phyloP scores from a whole-genome alignment of 768 basidiomycete genomes.

The Suillus bovinus region DNA sequence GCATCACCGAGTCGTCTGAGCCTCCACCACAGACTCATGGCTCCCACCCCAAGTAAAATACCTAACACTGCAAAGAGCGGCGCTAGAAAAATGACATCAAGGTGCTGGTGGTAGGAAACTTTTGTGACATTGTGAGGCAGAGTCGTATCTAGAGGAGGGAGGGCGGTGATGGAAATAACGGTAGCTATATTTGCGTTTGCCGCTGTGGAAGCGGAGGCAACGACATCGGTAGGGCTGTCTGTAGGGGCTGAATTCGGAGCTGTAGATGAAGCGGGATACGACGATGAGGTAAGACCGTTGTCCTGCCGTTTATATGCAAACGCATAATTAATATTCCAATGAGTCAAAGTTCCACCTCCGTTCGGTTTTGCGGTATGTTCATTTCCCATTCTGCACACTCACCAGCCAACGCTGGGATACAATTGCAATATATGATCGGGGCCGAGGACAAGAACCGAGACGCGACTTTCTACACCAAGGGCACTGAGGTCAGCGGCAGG shows the following conservation, averaged over 20 bases:
- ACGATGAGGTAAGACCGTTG: background rate
- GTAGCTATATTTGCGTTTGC: constrained; percentile 11
- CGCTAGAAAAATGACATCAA: constrained; percentile 28
- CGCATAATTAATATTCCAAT: constrained; percentile 16
- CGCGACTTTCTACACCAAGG: constrained; percentile 59
- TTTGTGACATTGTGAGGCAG: constrained; percentile 17
- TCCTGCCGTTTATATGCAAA: background rate
- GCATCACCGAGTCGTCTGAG: constrained; percentile 8
- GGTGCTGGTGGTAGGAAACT: constrained; percentile 21
- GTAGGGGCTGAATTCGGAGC: background rate
- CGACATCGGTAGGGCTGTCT: background rate
- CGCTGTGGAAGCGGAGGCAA: constrained; percentile 11
- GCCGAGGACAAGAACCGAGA: constrained; percentile 39
- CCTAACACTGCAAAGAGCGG: constrained; percentile 29
- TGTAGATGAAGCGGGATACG: background rate
- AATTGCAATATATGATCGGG: constrained; percentile 35
- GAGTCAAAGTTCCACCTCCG: constrained; percentile 11
- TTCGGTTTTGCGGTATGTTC: constrained; percentile 3
- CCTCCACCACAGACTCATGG: constrained; percentile 13
- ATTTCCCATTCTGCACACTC: constrained; percentile 23
- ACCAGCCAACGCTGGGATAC: background rate
- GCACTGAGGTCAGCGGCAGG: constrained; percentile 63
- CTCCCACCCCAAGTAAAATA: constrained; percentile 24
- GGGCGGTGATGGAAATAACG: constrained; percentile 36
- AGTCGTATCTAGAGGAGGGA: constrained; percentile 26